phyloP scores from a whole-genome alignment of 441 rosid genomes.

The Euphorbia celastroides region DNA sequence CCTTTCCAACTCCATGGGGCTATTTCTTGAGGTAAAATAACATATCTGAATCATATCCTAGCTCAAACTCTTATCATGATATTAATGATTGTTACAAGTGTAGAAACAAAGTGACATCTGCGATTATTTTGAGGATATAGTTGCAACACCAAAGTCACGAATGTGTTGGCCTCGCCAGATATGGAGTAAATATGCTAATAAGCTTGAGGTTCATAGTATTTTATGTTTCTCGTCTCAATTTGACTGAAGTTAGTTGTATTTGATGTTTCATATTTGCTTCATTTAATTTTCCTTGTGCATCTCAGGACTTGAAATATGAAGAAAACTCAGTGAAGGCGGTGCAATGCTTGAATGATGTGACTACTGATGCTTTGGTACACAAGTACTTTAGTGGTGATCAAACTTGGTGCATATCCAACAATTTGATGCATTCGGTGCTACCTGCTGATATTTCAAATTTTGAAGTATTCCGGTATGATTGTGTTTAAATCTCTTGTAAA shows the following conservation, averaged over 20 bases:
- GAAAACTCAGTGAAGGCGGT: slow-evolving; percentile 74
- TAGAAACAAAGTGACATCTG: slow-evolving; percentile 92
- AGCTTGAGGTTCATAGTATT: slow-evolving; percentile 66
- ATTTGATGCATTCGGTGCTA: too few species aligned
- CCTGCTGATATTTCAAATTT: too few species aligned
- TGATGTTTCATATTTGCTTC: slow-evolving; percentile 1
- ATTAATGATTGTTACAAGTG: background rate
- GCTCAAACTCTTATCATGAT: background rate
- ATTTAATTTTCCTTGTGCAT: background rate
- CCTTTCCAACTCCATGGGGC: slow-evolving; percentile 87
- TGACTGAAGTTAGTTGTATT: slow-evolving; percentile 3
- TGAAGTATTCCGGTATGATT: background rate
- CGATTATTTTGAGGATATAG: slow-evolving; percentile 90
- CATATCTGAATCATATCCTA: slow-evolving; percentile 5
- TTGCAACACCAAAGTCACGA: slow-evolving; percentile 90
- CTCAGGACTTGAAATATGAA: slow-evolving; percentile 75
- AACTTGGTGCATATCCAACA: too few species aligned
- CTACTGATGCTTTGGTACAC: slow-evolving; percentile 72
- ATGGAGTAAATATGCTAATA: slow-evolving; percentile 78
- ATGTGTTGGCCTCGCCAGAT: slow-evolving; percentile 96
- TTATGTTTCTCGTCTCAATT: slow-evolving; percentile 11
- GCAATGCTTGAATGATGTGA: slow-evolving; percentile 88
- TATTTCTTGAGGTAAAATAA: slow-evolving; percentile 81
- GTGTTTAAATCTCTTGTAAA: too few species aligned
- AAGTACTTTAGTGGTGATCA: too few species aligned